Conservation (phyloP, 371 early-diverging fungal genomes). For the Globomyces sp. region DNA sequence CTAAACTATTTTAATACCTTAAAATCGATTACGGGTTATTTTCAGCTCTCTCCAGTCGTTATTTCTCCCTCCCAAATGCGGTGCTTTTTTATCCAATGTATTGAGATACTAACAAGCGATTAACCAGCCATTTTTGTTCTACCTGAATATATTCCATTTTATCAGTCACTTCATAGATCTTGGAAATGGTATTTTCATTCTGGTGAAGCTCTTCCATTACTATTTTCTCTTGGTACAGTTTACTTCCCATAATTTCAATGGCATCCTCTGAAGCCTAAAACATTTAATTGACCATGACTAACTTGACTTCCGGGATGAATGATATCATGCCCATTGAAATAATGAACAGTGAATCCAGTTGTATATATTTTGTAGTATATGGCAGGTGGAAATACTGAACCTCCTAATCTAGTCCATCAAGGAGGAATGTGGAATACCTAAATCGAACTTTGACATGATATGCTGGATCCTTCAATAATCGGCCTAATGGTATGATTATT, state of each 20-base stretch:
- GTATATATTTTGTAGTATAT: constrained; percentile 45
- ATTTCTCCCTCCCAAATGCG: constrained; percentile 40
- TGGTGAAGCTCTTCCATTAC: constrained; percentile 22
- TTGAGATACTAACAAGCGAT: constrained; percentile 28
- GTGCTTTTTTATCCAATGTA: constrained; percentile 33
- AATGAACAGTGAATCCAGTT: constrained; percentile 38
- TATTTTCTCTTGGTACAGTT: constrained; percentile 30
- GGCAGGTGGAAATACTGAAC: constrained; percentile 37
- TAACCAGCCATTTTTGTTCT: neutral
- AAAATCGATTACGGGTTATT: constrained; percentile 24
- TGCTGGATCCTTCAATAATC: constrained; percentile 36
- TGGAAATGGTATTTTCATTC: constrained; percentile 19
- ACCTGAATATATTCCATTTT: constrained; percentile 41
- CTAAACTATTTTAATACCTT: neutral
- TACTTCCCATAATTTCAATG: constrained; percentile 38
- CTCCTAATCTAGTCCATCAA: constrained; percentile 33
- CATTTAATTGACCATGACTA: constrained; percentile 11
- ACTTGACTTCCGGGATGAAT: constrained; percentile 35
- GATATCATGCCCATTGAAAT: constrained; percentile 36
- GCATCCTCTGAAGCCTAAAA: constrained; percentile 36
- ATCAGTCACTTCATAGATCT: constrained; percentile 40
- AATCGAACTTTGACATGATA: constrained; percentile 37
- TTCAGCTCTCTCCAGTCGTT: constrained; percentile 44
- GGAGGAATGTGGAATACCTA: constrained; percentile 18
- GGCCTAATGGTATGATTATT: neutral